Evolutionary conservation across 1,284 basidiomycete genomes (phyloP), one percentile per base, ranked within the genome.

Genomic region (Ganoderma lingzhi): DNA sequence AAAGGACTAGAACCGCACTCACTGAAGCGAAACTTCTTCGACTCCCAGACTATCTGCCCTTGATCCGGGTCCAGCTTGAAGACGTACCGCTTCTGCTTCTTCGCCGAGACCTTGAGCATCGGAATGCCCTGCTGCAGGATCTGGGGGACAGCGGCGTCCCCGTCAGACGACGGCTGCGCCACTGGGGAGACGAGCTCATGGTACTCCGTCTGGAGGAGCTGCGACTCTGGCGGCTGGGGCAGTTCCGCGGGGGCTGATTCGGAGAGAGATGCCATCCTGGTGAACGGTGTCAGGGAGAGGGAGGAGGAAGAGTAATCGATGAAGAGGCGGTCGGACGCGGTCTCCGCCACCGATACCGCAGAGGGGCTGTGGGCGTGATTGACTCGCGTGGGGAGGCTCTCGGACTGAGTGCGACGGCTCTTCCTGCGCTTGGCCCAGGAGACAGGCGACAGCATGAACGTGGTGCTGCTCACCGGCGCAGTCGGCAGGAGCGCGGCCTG

Each of bases 71-170:
- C 92, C 30, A 98, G 84, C 66, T 85, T 85, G 80, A 98, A 94
- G 4, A 89, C 77, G 48, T 93, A 87, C 53, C 87, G 87, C 80
- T 93, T 95, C 80, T 93, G 88, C 77, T 93, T 94, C 81, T 92
- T 94, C 55, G 90, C 89, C 2, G 96, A 95, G 44, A 98, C 91
- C 80, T 99, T 98, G 76, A 92, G 90, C 93, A 99, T 93, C 10
- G 86, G 84, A 6, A 88, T 87, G 15, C 93, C 93, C 3, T 82
- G 79, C 74, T 87, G 85, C n/a, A 92, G 79, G 17, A 85, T 73
- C 45, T 79, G 76, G 0, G 91, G 89, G 2, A 92, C 84, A 0
- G 82, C 76, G 9, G 84, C 77, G 55, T 86, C 84, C 4, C 77
- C 66, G 51, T 78, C 63, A 19, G 75, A 69, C 32, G 78, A 75